phyloP scores from a whole-genome alignment of 805 yeast genomes.

The Maudiozyma bulderi region DNA sequence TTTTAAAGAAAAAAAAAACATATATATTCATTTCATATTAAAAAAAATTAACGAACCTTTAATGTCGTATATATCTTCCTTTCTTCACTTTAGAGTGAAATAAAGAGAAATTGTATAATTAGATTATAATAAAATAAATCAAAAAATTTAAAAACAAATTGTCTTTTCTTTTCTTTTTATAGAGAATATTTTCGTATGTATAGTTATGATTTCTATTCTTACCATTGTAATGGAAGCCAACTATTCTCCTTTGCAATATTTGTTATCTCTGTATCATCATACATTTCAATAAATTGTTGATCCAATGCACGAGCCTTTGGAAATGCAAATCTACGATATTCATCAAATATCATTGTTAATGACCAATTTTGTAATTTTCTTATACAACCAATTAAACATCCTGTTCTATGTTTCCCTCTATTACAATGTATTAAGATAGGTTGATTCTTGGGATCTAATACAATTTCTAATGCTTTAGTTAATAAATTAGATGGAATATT shows the following conservation, averaged over 20 bases:
- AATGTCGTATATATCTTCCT: background rate
- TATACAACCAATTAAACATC: conserved; percentile 89
- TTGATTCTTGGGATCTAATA: conserved; percentile 76
- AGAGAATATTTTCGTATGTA: background rate
- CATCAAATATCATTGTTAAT: conserved; percentile 87
- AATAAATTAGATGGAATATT: conserved; percentile 59
- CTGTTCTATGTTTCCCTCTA: conserved; percentile 94
- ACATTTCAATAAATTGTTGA: conserved; percentile 89
- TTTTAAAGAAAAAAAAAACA: conserved; percentile 1
- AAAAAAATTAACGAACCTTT: no score
- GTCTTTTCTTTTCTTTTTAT: background rate
- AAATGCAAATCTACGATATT: conserved; percentile 85
- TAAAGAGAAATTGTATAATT: no score
- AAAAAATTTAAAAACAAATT: background rate
- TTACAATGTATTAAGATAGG: conserved; percentile 92
- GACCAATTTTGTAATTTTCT: conserved; percentile 89
- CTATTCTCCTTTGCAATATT: conserved; percentile 40
- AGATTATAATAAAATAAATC: background rate
- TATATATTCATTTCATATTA: background rate
- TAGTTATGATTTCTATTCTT: background rate
- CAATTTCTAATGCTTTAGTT: conserved; percentile 71
- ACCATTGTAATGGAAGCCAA: conserved; percentile 69
- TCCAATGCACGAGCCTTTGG: conserved; percentile 95
- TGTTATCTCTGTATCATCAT: conserved; percentile 56
- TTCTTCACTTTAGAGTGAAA: no score